Percentiles rank a stretch among this genome's conserved stretches.
These are phyloP conservation scores for Ceratocystis papillata DNA, from an alignment of 2,329 filamentous ascomycete species.

Conservation along the genomic window DNA sequence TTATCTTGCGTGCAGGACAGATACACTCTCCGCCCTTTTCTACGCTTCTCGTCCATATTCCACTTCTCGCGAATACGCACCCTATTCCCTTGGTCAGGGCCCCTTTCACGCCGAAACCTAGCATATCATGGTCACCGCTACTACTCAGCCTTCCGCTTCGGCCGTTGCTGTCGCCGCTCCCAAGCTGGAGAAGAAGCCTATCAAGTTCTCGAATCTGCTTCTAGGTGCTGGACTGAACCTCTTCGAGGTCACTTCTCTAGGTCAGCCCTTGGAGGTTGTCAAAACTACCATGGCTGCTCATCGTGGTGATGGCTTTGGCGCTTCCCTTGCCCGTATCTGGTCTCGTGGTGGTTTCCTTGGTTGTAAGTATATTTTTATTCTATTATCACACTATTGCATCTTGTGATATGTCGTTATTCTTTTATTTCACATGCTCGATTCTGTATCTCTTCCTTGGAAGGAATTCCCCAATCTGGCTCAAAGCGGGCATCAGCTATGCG, in stretches of 20 bases:
- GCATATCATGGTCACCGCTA: conserved; percentile 52
- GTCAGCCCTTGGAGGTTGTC: conserved; percentile 87
- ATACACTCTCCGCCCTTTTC: conserved; percentile 12
- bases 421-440: neutral
- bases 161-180: conserved; percentile 42
- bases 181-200: conserved; percentile 90
- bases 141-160: conserved; percentile 42
- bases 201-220: conserved; percentile 99
- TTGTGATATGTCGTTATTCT: neutral
- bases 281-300: conserved; percentile 99
- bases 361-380: conserved; percentile 52
- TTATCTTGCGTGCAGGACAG: neutral
- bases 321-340: conserved; percentile 82
- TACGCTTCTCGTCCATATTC: conserved; percentile 20
- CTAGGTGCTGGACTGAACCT: conserved; percentile 88
- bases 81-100: conserved; percentile 98
- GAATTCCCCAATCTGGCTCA: neutral
- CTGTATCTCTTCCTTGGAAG: neutral
- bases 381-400: neutral
- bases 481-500: neutral
- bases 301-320: conserved; percentile 73
- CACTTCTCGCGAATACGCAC: conserved; percentile 63
- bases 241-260: conserved; percentile 67
- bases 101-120: conserved; percentile 44
- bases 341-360: conserved; percentile 82